Base-by-base conservation (phyloP, 148 eudicot species). In the Linanthus parryae region DNA sequence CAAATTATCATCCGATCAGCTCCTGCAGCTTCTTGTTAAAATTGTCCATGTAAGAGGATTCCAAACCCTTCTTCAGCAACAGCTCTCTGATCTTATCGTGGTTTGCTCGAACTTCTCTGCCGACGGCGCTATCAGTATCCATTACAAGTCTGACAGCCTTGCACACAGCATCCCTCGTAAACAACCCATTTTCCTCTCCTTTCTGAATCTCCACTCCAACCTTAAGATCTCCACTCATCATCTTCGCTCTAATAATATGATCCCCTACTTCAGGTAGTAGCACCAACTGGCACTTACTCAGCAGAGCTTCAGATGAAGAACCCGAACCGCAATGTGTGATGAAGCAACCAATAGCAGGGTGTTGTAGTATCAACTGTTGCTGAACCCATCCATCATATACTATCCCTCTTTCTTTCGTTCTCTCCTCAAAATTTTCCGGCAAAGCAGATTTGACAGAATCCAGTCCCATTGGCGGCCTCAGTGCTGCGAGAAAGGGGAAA, bases 121-220 rank as follows among this genome's bases (percentile, higher is more conserved):
- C 68, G 13, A 67, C 37, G 27, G 67, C 68, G 34, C 65, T 53
- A 3, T 59, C 85, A 49, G 46, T 57, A 42, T 79, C 80, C 85
- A 73, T 79, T 45, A 64, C 76, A n/a, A 44, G 20, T 55, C 56
- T 57, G 7, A 83, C 61, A 1, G 85, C 82, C 17, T 59, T 63
- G 48, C 80, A 65, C 63, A 83, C 34, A 40, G 38, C 65, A 59
- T 84, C 92, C 66, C 64, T 80, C 3, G 79, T 49, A 18, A 84
- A 68, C 86, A 74, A 72, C 20, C 81, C 94, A 56, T 52, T 73
- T 12, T 69, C 69, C 0, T 64, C 82, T 25, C 75, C n/a, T n/a
- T n/a, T 71, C 59, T 79, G 72, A 14, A 82, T 86, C 63, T 85
- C 95, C 35, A 85, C 83, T 3, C 79, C 95, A 55, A 77, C 81